These are phyloP conservation scores for Isoetes engelmannii DNA, from an alignment of 83 land plant species.

Conservation along the genomic window DNA sequence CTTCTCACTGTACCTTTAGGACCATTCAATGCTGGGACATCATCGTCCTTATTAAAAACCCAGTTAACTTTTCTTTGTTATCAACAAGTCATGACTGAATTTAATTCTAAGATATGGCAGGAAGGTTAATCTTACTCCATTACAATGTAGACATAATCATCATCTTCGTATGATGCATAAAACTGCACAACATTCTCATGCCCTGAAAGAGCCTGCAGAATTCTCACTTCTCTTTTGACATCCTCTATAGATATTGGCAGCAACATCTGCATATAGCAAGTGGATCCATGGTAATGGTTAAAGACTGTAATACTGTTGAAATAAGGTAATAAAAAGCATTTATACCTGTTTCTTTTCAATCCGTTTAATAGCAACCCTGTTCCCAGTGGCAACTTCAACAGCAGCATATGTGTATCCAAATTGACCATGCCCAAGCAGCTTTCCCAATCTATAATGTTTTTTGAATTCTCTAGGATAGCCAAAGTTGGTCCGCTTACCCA, in stretches of 20 bases:
- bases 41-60: too few species aligned
- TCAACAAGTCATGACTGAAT: too few species aligned
- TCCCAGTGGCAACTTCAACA: slow-evolving; percentile 50
- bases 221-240: slow-evolving; percentile 15
- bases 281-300: background rate
- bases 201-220: slow-evolving; percentile 15
- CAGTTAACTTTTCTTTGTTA: too few species aligned
- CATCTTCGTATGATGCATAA: slow-evolving; percentile 12
- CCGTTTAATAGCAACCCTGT: slow-evolving; percentile 78
- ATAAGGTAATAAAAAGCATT: background rate
- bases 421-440: slow-evolving; percentile 91
- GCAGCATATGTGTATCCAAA: slow-evolving; percentile 94
- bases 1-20: too few species aligned
- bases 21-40: too few species aligned
- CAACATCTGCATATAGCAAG: background rate
- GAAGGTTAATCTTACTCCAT: slow-evolving; percentile 9
- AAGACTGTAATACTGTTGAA: background rate
- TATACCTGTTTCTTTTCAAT: slow-evolving; percentile 88
- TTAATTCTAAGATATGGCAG: too few species aligned
- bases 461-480: slow-evolving; percentile 72
- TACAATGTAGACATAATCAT: slow-evolving; percentile 16
- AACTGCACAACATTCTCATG: slow-evolving; percentile 17
- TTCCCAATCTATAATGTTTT: slow-evolving; percentile 56
- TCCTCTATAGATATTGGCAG: slow-evolving; percentile 16
- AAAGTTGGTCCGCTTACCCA: slow-evolving; percentile 78